A percentile compares a stretch with the other conserved stretches of the same genome.
Conservation (phyloP, 805 yeast species). For the Wickerhamomyces hampshirensis region DNA sequence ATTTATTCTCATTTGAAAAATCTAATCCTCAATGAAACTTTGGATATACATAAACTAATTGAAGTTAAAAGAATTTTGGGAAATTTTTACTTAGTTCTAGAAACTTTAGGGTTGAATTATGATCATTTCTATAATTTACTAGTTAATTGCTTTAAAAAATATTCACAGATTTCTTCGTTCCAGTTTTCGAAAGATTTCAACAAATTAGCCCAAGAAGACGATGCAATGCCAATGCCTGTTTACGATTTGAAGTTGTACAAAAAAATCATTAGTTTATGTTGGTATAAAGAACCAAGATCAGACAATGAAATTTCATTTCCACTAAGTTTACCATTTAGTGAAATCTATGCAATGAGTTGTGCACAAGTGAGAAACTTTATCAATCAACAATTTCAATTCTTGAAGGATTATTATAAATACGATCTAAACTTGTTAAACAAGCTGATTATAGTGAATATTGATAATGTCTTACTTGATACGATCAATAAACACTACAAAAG, state of each 20-base stretch:
- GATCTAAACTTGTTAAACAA: constrained; percentile 56
- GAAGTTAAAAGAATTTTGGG: constrained; percentile 50
- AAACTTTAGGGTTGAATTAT: constrained; percentile 59
- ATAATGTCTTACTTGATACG: constrained; percentile 59
- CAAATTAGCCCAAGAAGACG: constrained; percentile 66
- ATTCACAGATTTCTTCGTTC: constrained; percentile 48
- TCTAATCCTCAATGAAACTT: constrained; percentile 38
- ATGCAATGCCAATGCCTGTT: constrained; percentile 81
- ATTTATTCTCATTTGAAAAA: constrained; percentile 53
- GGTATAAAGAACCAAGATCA: constrained; percentile 56
- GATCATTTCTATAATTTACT: constrained; percentile 58
- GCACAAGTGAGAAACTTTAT: constrained; percentile 65
- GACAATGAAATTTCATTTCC: constrained; percentile 40
- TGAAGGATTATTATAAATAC: constrained; percentile 61
- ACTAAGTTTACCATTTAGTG: constrained; percentile 78
- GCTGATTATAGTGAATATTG: constrained; percentile 57
- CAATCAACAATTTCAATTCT: constrained; percentile 56
- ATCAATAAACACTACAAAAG: constrained; percentile 60
- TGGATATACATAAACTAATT: constrained; percentile 39
- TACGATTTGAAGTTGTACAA: constrained; percentile 55
- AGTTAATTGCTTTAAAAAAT: constrained; percentile 52
- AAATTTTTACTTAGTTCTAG: constrained; percentile 68
- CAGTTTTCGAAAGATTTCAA: constrained; percentile 59
- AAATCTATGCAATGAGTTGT: constrained; percentile 83
- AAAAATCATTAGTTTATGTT: constrained; percentile 57